Evolutionary conservation across 129 eudicot species (phyloP), one percentile per base, ranked within the genome.

Genomic region (Helianthus tuberosus): DNA sequence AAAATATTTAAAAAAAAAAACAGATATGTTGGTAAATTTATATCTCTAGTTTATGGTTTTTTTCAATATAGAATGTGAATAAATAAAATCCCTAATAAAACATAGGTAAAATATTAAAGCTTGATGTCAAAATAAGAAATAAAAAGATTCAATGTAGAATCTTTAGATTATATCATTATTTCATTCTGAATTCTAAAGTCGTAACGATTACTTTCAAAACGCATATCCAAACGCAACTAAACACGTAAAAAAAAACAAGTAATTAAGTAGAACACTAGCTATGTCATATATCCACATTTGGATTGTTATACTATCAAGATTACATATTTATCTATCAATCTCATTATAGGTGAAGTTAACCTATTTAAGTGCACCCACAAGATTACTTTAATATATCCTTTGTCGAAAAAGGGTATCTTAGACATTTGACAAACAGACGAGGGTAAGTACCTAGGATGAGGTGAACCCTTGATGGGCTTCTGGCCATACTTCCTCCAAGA

Each of bases 401-500:
- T 13, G 6, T 67, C 12, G 16, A 3, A 25, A 38, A 71, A 71
- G 23, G 39, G 8, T 17, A 54, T 38, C 39, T 39, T 54, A 12
- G 41, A 53, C 52, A 38, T 53, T 54, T 38, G 43, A 53, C 65
- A 54, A 39, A 71, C 1, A 38, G 51, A 12, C 6, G 2, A 11
- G 66, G 17, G 57, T 25, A 73, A 35, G 32, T 88, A 92, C 98
- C 98, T 92, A 0, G 98, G 98, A 43, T 92, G 89, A 72, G 97
- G 97, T 70, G 97, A 92, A 14, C 97, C 93, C 81, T 89, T 92
- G 36, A 32, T 32, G 36, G 36, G 36, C 36, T 32, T 32, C 36
- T 32, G 36, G 36, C 36, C 36, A 32, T 92, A 89, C 77, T 92
- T 92, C 72, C 97, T 89, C 97, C 97, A 92, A 5, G 96, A 92